Conservation (phyloP, 2,329 filamentous ascomycete genomes). For the Atkinsonella texensis region DNA sequence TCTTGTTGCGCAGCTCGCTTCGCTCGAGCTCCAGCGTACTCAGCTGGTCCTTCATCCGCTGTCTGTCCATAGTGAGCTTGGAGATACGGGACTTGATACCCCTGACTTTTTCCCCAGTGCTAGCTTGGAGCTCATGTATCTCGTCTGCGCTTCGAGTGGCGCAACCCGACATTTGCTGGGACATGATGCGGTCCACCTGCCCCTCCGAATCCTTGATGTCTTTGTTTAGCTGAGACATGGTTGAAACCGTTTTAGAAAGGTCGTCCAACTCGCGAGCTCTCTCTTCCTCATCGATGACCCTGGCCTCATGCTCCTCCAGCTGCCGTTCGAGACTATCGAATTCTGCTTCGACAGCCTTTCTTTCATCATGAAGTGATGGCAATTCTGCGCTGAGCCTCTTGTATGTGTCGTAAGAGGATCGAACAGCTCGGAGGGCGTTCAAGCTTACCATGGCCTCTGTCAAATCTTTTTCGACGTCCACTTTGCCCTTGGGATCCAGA, state of each 20-base stretch:
- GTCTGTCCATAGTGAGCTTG: constrained; percentile 57
- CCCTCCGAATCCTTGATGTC: constrained; percentile 61
- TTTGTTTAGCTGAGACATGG: constrained; percentile 58
- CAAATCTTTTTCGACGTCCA: constrained; percentile 50
- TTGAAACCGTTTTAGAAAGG: constrained; percentile 62
- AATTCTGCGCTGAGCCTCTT: constrained; percentile 59
- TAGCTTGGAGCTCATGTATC: constrained; percentile 65
- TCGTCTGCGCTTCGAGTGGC: constrained; percentile 63
- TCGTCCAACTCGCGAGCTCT: constrained; percentile 62
- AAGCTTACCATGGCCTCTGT: constrained; percentile 37
- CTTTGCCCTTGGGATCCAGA: constrained; percentile 48
- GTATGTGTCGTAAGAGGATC: constrained; percentile 63
- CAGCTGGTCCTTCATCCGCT: constrained; percentile 57
- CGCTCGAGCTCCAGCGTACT: constrained; percentile 64
- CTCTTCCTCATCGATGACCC: constrained; percentile 51
- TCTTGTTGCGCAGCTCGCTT: constrained; percentile 60
- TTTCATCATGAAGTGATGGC: constrained; percentile 53
- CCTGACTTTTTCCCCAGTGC: constrained; percentile 55
- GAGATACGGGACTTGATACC: constrained; percentile 49
- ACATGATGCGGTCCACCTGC: constrained; percentile 63
- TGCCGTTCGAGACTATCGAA: constrained; percentile 46
- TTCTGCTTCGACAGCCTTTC: constrained; percentile 48
- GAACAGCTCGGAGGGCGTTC: constrained; percentile 47
- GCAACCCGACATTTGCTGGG: constrained; percentile 60
- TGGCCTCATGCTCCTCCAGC: constrained; percentile 56